phyloP scores from a whole-genome alignment of 441 rosid species.

The Gossypium lobatum region DNA sequence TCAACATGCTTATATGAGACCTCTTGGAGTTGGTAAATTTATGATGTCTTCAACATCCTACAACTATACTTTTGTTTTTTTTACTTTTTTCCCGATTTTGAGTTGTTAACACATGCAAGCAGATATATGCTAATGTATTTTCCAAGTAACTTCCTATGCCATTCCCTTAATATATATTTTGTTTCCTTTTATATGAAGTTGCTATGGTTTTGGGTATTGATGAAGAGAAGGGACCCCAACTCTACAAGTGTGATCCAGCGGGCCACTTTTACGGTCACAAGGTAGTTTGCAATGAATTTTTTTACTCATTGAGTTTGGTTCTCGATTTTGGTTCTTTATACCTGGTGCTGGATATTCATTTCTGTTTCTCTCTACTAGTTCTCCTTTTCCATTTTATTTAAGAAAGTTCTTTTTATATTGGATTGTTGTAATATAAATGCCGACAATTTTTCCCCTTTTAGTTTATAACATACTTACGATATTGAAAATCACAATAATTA shows the following conservation, averaged over 20 bases:
- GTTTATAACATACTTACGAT: no score
- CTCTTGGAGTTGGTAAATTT: constrained; percentile 87
- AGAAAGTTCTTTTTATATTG: no score
- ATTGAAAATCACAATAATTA: no score
- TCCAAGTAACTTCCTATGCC: background rate
- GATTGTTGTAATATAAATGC: no score
- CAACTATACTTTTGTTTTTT: background rate
- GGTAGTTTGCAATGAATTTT: constrained; percentile 35
- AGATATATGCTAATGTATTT: background rate
- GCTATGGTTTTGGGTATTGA: constrained; percentile 92
- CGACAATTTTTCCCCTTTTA: no score
- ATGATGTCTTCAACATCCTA: constrained; percentile 7
- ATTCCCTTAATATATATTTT: background rate
- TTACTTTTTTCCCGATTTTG: background rate
- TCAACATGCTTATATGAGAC: constrained; percentile 99
- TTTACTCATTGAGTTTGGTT: background rate
- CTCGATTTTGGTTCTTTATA: background rate
- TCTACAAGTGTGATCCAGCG: constrained; percentile 97
- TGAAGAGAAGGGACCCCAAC: constrained; percentile 84
- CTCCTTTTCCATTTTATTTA: no score
- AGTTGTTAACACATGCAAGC: no score
- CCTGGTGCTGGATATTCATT: background rate
- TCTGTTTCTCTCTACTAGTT: no score
- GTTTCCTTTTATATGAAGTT: constrained; percentile 42
- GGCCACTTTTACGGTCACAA: constrained; percentile 97